A percentile compares a stretch with the other conserved stretches of the same genome.
Evolutionary conservation across 371 early-diverging fungal genomes (phyloP).

Genomic region (Mucor sp.): DNA sequence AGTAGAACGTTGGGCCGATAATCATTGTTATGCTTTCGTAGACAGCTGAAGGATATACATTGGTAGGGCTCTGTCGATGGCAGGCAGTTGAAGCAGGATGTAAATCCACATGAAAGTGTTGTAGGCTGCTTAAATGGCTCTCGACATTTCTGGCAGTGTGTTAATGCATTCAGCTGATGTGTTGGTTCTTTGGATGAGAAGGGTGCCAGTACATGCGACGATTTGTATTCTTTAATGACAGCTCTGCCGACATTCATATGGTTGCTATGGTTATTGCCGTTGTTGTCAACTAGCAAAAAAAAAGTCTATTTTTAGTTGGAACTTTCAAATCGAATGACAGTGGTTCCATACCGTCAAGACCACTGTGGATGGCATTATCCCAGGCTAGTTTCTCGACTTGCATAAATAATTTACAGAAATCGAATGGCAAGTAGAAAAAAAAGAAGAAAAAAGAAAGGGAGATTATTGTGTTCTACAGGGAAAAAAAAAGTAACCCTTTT

Average conservation of each 20-base stretch:
- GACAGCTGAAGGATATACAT: conserved; percentile 49
- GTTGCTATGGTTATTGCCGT: not conserved
- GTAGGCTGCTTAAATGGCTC: conserved; percentile 8
- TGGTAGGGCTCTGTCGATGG: conserved; percentile 22
- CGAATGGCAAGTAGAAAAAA: not conserved
- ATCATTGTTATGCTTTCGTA: conserved; percentile 19
- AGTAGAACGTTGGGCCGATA: conserved; percentile 13
- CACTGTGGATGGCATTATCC: not conserved
- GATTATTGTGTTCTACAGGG: not conserved
- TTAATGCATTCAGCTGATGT: conserved; percentile 1
- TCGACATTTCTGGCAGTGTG: conserved; percentile 13
- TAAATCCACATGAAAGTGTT: conserved; percentile 47
- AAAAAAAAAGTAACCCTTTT: not conserved
- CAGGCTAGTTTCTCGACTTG: not conserved
- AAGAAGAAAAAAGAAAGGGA: not conserved
- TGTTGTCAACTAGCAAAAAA: not conserved
- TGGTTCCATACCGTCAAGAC: not conserved
- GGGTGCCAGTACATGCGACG: not conserved
- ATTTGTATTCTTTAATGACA: conserved; percentile 12
- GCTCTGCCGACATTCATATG: conserved; percentile 3
- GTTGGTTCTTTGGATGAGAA: not conserved
- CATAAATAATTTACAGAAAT: not conserved
- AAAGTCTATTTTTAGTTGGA: not conserved
- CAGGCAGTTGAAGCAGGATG: conserved; percentile 31
- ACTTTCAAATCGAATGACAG: not conserved